A percentile compares a stretch with the other conserved stretches of the same genome.
These are phyloP conservation scores for Salix suchowensis DNA, from an alignment of 345 rosid species.

Conservation along the genomic window DNA sequence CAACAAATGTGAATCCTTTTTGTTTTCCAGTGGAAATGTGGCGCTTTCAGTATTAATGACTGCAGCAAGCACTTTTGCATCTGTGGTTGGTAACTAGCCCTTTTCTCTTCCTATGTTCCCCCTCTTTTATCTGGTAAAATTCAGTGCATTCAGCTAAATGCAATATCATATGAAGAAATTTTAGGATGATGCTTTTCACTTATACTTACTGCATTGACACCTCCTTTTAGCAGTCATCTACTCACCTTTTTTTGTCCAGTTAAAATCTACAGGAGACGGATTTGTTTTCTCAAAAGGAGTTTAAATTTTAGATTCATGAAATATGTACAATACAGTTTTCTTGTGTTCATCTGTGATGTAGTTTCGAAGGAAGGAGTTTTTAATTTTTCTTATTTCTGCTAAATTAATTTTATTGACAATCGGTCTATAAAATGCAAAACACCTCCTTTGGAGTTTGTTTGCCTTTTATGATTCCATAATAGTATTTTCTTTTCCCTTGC, in stretches of 20 bases:
- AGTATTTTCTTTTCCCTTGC: constrained; percentile 5
- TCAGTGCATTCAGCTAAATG: neutral
- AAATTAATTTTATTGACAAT: neutral
- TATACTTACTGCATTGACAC: neutral
- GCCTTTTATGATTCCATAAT: neutral
- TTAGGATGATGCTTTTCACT: neutral
- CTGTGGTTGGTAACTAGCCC: constrained; percentile 59
- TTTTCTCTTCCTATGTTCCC: neutral
- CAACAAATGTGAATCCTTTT: constrained; percentile 19
- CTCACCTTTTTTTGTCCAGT: neutral
- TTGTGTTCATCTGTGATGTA: neutral
- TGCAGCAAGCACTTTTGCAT: constrained; percentile 77
- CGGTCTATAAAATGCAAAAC: neutral
- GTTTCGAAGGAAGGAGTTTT: neutral
- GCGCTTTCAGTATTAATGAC: constrained; percentile 93
- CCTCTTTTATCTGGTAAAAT: neutral
- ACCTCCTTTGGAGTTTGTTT: neutral
- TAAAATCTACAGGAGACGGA: neutral
- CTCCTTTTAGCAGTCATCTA: neutral
- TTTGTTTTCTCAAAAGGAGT: too few species aligned
- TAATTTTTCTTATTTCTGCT: neutral
- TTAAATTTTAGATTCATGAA: neutral
- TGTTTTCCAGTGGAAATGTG: constrained; percentile 71
- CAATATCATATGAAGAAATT: neutral
- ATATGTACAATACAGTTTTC: neutral